These are phyloP conservation scores for Lentinula detonsa DNA, from an alignment of 768 basidiomycete genomes.

Conservation along the genomic window DNA sequence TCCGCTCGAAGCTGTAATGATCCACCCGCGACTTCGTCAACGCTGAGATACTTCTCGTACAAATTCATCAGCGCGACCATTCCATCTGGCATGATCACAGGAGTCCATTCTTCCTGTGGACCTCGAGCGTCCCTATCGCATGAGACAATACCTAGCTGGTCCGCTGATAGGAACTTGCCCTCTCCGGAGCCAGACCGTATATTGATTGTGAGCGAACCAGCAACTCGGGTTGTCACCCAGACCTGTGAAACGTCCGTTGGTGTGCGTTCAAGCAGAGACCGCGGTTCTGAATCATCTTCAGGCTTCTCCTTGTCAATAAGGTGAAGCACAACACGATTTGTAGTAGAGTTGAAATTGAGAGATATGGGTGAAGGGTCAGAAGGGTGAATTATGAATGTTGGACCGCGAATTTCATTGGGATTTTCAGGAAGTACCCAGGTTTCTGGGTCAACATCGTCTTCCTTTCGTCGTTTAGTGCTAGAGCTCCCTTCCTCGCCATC, in stretches of 20 bases:
- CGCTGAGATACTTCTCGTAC: conserved; percentile 80
- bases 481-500: conserved; percentile 35
- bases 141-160: conserved; percentile 78
- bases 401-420: conserved; percentile 73
- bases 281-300: conserved; percentile 36
- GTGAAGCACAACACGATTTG: conserved; percentile 64
- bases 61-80: conserved; percentile 87
- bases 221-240: conserved; percentile 85
- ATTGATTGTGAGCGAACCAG: conserved; percentile 81
- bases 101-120: conserved; percentile 92
- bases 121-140: conserved; percentile 87
- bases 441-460: conserved; percentile 63
- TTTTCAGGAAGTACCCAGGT: conserved; percentile 76
- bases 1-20: conserved; percentile 74
- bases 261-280: conserved; percentile 53
- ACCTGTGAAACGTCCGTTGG: conserved; percentile 85
- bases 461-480: conserved; percentile 16
- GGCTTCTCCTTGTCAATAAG: conserved; percentile 52
- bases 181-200: conserved; percentile 82
- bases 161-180: conserved; percentile 87
- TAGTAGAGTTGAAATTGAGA: conserved; percentile 73
- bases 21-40: conserved; percentile 87
- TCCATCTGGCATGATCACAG: conserved; percentile 69
- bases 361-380: conserved; percentile 74
- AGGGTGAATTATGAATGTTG: conserved; percentile 82